Percentiles rank a stretch among this genome's conserved stretches.
These are phyloP conservation scores for Alternaria angustiovoidea DNA, from an alignment of 2,329 filamentous ascomycete genomes.

Conservation along the genomic window DNA sequence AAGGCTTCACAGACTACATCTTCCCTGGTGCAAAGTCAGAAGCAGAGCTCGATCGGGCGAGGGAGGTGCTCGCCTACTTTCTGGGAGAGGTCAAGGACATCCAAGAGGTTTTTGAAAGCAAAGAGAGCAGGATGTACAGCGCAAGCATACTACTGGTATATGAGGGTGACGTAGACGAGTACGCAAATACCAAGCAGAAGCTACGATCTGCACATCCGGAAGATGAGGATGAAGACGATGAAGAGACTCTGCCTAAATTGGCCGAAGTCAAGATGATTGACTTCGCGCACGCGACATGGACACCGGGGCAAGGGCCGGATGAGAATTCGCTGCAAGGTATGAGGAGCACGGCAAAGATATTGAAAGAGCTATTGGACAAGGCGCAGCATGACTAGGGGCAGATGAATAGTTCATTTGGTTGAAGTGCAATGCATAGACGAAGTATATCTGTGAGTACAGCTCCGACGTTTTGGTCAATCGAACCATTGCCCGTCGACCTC, in stretches of 20 bases:
- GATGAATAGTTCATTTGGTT: neutral
- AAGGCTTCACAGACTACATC: conserved; percentile 67
- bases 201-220: conserved; percentile 33
- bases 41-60: conserved; percentile 47
- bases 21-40: conserved; percentile 46
- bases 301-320: conserved; percentile 81
- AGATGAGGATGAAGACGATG: conserved; percentile 57
- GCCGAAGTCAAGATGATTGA: conserved; percentile 90
- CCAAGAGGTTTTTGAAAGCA: conserved; percentile 64
- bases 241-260: conserved; percentile 65
- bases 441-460: neutral
- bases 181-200: conserved; percentile 55
- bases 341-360: conserved; percentile 73
- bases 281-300: conserved; percentile 92
- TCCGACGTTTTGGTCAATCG: neutral
- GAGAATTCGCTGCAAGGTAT: conserved; percentile 82
- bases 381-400: conserved; percentile 30
- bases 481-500: neutral
- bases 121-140: conserved; percentile 74
- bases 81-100: conserved; percentile 62
- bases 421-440: neutral
- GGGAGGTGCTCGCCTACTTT: conserved; percentile 57
- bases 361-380: conserved; percentile 66
- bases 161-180: conserved; percentile 67
- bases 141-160: conserved; percentile 72